Evolutionary conservation across 305 asterid species (phyloP).

Genomic region (Solanum chacoense): DNA sequence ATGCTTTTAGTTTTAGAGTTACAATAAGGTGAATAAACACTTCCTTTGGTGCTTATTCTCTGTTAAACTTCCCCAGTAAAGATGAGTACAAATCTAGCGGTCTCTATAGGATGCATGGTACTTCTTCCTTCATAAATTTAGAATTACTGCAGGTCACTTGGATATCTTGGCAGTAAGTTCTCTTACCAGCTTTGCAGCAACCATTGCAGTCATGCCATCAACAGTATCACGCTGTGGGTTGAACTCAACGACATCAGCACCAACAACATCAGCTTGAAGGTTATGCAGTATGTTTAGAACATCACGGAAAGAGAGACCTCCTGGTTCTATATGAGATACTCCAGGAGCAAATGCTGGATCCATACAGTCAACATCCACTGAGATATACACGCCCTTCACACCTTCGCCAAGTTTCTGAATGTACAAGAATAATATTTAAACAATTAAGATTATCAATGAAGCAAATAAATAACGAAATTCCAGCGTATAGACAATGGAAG

Average conservation of each 20-base stretch:
- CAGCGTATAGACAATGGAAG: not conserved
- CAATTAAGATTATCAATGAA: not conserved
- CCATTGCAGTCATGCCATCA: slow-evolving; percentile 99
- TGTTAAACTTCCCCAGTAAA: not conserved
- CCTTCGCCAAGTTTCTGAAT: slow-evolving; percentile 95
- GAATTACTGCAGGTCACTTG: slow-evolving; percentile 27
- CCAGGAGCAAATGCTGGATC: slow-evolving; percentile 99
- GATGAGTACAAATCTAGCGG: not conserved
- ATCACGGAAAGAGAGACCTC: slow-evolving; percentile 96
- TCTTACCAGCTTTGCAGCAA: slow-evolving; percentile 88
- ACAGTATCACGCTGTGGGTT: slow-evolving; percentile 97
- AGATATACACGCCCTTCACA: slow-evolving; percentile 85
- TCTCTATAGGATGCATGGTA: not conserved
- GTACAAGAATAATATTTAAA: not conserved
- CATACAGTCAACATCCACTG: slow-evolving; percentile 78
- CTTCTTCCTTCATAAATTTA: not conserved
- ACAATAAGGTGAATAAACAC: not conserved
- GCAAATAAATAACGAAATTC: not conserved
- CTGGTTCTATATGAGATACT: slow-evolving; percentile 96
- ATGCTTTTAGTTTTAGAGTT: not conserved
- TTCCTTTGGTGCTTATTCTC: not conserved
- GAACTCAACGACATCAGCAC: slow-evolving; percentile 93
- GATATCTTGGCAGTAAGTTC: slow-evolving; percentile 93
- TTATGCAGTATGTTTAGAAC: slow-evolving; percentile 88
- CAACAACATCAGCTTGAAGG: slow-evolving; percentile 85